phyloP scores from a whole-genome alignment of 805 yeast genomes.

The Blastobotrys muscicola region DNA sequence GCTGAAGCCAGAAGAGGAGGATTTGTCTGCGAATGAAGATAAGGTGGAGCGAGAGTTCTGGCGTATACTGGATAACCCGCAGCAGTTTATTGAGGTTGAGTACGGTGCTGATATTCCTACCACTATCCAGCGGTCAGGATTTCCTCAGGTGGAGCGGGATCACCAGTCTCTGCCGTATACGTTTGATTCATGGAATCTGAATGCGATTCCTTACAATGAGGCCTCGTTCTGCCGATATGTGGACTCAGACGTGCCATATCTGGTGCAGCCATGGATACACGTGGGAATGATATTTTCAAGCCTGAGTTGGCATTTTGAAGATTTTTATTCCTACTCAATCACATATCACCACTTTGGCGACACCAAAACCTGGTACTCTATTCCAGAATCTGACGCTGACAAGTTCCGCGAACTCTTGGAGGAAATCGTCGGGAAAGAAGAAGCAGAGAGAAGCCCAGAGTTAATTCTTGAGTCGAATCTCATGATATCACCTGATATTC shows the following conservation, averaged over 20 bases:
- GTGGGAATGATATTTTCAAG: constrained; percentile 76
- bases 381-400: constrained; percentile 53
- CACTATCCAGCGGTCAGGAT: constrained; percentile 58
- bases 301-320: constrained; percentile 88
- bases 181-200: constrained; percentile 64
- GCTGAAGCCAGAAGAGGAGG: not conserved
- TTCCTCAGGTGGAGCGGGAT: constrained; percentile 41
- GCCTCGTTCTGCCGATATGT: constrained; percentile 64
- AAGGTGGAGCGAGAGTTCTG: constrained; percentile 59
- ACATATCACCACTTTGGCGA: constrained; percentile 79
- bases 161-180: constrained; percentile 1
- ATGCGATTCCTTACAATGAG: constrained; percentile 57
- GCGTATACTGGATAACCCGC: constrained; percentile 38
- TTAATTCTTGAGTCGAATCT: constrained; percentile 70
- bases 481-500: constrained; percentile 53
- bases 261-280: constrained; percentile 83
- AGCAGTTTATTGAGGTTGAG: constrained; percentile 47
- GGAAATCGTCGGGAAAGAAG: constrained; percentile 4
- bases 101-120: constrained; percentile 85
- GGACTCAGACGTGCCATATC: constrained; percentile 62
- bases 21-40: constrained; percentile 19
- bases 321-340: constrained; percentile 72
- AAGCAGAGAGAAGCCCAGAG: constrained; percentile 45
- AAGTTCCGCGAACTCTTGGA: constrained; percentile 48
- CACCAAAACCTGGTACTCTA: constrained; percentile 78